A percentile compares a stretch with the other conserved stretches of the same genome.
These are phyloP conservation scores for Jackrogersella minutella DNA, from an alignment of 495 filamentous ascomycete genomes.

Conservation along the genomic window DNA sequence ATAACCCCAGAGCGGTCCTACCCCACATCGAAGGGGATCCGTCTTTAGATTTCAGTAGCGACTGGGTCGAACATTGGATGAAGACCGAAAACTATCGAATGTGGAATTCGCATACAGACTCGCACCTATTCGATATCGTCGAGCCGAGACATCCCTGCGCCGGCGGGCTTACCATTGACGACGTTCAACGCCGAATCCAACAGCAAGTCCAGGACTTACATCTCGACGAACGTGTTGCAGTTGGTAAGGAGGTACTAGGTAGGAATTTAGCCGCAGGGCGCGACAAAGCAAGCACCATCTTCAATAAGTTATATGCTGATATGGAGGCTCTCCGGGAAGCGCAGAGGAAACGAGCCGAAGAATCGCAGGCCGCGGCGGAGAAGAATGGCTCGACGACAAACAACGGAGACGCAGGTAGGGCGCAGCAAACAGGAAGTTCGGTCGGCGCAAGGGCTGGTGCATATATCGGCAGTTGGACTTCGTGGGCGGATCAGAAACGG, in stretches of 20 bases:
- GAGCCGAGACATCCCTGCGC: constrained; percentile 93
- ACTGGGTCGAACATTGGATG: constrained; percentile 82
- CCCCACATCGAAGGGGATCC: constrained; percentile 85
- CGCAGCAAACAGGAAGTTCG: constrained; percentile 71
- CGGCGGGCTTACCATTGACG: constrained; percentile 93
- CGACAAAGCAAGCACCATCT: constrained; percentile 82
- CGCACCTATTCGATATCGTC: constrained; percentile 90
- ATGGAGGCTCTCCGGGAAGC: constrained; percentile 86
- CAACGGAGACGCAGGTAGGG: constrained; percentile 67
- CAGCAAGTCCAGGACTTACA: constrained; percentile 90
- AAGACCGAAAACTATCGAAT: constrained; percentile 88
- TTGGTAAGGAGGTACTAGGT: constrained; percentile 78
- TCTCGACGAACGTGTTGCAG: constrained; percentile 82
- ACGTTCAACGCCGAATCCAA: constrained; percentile 87
- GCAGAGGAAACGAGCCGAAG: constrained; percentile 74
- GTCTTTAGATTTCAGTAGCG: constrained; percentile 76
- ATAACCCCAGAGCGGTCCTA: constrained; percentile 66
- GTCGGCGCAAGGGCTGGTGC: constrained; percentile 80
- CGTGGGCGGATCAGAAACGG: constrained; percentile 90
- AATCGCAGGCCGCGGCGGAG: constrained; percentile 49
- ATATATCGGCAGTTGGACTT: constrained; percentile 93
- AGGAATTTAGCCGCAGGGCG: constrained; percentile 81
- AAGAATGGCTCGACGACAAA: constrained; percentile 42
- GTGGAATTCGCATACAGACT: constrained; percentile 76
- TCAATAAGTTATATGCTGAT: constrained; percentile 87